Evolutionary conservation across 2,329 filamentous ascomycete genomes (phyloP), one percentile per base, ranked within the genome.

Genomic region (Apiospora malaysiana): DNA sequence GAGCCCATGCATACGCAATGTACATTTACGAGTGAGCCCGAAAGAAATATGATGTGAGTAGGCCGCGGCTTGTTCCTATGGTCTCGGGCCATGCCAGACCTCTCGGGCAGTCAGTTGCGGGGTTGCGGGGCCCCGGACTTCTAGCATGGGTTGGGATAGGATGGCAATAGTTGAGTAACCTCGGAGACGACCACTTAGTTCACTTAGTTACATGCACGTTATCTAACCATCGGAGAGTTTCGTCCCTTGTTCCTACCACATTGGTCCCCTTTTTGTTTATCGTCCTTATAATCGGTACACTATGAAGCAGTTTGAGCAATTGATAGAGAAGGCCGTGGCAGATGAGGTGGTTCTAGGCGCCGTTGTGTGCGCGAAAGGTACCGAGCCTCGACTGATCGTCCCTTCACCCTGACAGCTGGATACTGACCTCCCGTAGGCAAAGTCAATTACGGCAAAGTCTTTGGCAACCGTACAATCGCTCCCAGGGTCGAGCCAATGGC

Each of bases 301-400:
- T 12, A 75, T 75, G 74, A 49, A 71, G 14, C 32, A 45, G 16
- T 71, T 75, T 18, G 71, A 73, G 45, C 59, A 71, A 1, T 66
- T 71, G 56, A 46, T 73, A 32, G n/a, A 69, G 16, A 70, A 47
- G 21, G 74, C 73, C 27, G 42, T 74, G 32, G 45, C 70, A 47
- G 70, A 70, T 21, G 72, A 69, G 56, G 66, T 65, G 12, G 68
- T 70, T 8, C 66, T 73, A 12, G 74, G 74, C 18, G 66, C 73
- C 6, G 74, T 75, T 2, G 71, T 72, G 14, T 21, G 72, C 8
- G 74, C 73, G 4, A 74, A 73, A 68, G 70, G 71, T 69, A 67
- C 42, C 43, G 23, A 32, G 21, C 7, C 16, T 37, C 49, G 27
- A 42, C 25, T 37, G 32, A 23, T 23, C 23, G 51, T 69, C n/a